Percentiles rank a stretch among this genome's conserved stretches.
These are phyloP conservation scores for Cutaneotrichosporon arboriforme DNA, from an alignment of 1,284 basidiomycete species.

Conservation along the genomic window DNA sequence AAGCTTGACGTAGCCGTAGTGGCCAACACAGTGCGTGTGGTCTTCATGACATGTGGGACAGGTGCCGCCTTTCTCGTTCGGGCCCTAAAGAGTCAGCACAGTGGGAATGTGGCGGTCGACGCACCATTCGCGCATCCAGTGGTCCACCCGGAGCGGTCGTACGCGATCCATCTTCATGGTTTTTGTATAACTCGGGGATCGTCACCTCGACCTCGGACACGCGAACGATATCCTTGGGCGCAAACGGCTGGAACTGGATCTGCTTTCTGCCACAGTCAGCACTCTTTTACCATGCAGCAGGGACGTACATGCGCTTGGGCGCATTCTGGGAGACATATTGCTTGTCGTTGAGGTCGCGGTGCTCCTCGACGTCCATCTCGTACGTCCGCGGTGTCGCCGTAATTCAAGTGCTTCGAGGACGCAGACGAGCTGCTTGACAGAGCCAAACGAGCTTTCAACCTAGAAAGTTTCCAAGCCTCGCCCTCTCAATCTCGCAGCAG, in stretches of 20 bases:
- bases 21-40: slow-evolving; percentile 92
- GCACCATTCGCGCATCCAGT: slow-evolving; percentile 77
- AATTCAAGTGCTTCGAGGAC: no score
- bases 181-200: slow-evolving; percentile 76
- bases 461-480: no score
- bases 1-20: slow-evolving; percentile 96
- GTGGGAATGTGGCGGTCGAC: slow-evolving; percentile 5
- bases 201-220: slow-evolving; percentile 92
- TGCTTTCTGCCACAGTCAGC: slow-evolving; percentile 61
- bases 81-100: slow-evolving; percentile 59
- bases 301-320: slow-evolving; percentile 81
- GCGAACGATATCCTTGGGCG: slow-evolving; percentile 86
- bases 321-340: slow-evolving; percentile 78
- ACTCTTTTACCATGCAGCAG: not conserved
- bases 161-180: slow-evolving; percentile 49
- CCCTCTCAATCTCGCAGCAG: no score
- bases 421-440: no score
- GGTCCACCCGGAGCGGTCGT: slow-evolving; percentile 86
- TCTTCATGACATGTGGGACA: slow-evolving; percentile 94
- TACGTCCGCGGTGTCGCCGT: not conserved
- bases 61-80: slow-evolving; percentile 84
- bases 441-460: not conserved
- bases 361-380: slow-evolving; percentile 19
- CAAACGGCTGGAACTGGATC: slow-evolving; percentile 87
- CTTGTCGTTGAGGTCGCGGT: slow-evolving; percentile 54